These are phyloP conservation scores for Collybiopsis confluens DNA, from an alignment of 768 basidiomycete genomes.

Conservation along the genomic window DNA sequence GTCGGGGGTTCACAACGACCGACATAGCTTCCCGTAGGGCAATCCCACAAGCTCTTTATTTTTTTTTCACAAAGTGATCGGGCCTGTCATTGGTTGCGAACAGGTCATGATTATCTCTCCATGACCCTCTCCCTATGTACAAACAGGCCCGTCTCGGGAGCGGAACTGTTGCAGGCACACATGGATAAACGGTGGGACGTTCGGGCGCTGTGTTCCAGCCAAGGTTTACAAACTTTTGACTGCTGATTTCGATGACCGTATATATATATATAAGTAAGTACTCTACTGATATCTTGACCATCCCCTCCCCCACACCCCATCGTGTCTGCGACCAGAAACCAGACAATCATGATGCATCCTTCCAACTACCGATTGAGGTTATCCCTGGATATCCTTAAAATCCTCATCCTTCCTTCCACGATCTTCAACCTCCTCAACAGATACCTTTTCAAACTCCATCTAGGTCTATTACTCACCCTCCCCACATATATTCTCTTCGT, in stretches of 20 bases:
- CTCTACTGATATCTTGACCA: no score
- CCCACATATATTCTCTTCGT: constrained; percentile 39
- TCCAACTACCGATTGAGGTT: constrained; percentile 47
- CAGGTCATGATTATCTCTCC: background rate
- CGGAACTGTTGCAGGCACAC: background rate
- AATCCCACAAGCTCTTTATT: background rate
- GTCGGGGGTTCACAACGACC: constrained; percentile 1
- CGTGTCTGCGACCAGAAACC: no score
- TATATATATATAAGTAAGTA: constrained; percentile 6
- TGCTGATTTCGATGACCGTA: background rate
- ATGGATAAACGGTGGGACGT: no score
- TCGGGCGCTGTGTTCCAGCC: background rate
- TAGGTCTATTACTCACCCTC: constrained; percentile 32
- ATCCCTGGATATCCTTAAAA: constrained; percentile 38
- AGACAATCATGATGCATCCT: constrained; percentile 40
- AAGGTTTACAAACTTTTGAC: no score
- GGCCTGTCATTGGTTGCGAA: constrained; percentile 1
- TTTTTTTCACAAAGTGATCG: background rate
- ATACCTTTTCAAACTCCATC: constrained; percentile 17
- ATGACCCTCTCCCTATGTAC: no score
- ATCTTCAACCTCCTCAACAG: constrained; percentile 24
- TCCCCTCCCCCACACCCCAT: no score
- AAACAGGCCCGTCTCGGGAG: constrained; percentile 5
- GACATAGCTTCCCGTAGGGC: background rate
- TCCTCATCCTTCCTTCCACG: constrained; percentile 37